Base-by-base conservation (phyloP, 441 rosid genomes). In the Dalechampia spathulata region DNA sequence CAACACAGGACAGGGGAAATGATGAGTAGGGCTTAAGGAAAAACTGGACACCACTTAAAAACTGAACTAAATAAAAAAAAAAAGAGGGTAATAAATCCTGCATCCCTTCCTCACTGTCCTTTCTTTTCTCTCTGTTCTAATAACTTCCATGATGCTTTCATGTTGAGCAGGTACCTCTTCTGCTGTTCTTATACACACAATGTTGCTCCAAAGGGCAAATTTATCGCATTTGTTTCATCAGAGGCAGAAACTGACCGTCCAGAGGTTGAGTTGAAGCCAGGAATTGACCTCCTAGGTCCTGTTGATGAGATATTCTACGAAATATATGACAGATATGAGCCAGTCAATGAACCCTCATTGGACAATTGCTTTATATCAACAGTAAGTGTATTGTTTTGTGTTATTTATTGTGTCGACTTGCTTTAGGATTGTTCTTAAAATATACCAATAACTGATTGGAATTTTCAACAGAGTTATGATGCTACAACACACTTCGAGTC, bases 171-270 rank as follows among this genome's bases (percentile, higher is more conserved):
- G 96, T 89, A 86, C 57, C 80, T 89, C 56, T 89, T 89, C 77
- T 89, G 95, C 61, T 89, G 95, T 64, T 89, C 96, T 49, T 89
- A 85, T 58, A 51, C 95, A 37, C 96, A 86, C 73, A 89, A 89
- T 60, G 96, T 86, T 27, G 96, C 96, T 39, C 86, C 95, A 20
- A 83, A 83, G 72, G 96, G 96, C 2, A 86, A 89, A 57, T 89
- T 73, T 71, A 86, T 89, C 50, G 96, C 96, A 15, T 89, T 89
- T 71, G 95, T 89, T 46, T 86, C 95, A 25, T 75, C 90, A 3
- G 95, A 83, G 69, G 95, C 95, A 7, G 96, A 89, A 76, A 86
- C 95, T 13, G 87, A 89, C 57, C 53, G 77, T 51, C 96, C 96
- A 49, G 74, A 78, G 60, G 53, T 43, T 23, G 96, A 89, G 68